Conservation (phyloP, 192 early-diverging fungal genomes). For the Chytriomyces confervae region DNA sequence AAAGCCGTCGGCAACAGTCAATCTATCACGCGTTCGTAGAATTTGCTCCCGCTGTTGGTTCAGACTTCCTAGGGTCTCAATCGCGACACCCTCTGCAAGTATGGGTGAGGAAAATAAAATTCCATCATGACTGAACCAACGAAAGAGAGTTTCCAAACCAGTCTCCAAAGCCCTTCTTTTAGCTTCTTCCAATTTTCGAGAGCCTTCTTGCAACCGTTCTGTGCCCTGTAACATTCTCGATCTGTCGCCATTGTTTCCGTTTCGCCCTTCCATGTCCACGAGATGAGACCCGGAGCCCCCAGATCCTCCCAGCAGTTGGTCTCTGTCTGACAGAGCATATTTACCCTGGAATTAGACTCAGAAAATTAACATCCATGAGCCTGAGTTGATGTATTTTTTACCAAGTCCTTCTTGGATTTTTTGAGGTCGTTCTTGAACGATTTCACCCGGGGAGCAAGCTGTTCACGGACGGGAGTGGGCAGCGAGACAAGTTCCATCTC, state of each 20-base stretch:
- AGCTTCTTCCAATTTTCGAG: constrained; percentile 82
- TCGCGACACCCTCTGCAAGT: constrained; percentile 74
- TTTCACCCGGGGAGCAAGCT: constrained; percentile 71
- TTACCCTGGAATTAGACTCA: background rate
- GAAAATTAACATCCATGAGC: background rate
- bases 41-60: constrained; percentile 92
- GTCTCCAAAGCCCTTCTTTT: constrained; percentile 91
- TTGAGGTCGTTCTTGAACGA: constrained; percentile 82
- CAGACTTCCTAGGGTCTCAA: constrained; percentile 80
- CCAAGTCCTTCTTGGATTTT: constrained; percentile 76
- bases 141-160: constrained; percentile 40
- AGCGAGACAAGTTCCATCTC: constrained; percentile 89
- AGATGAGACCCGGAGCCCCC: constrained; percentile 32
- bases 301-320: constrained; percentile 50
- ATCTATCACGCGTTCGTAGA: constrained; percentile 77
- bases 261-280: constrained; percentile 44
- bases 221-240: constrained; percentile 80
- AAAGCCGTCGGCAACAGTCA: constrained; percentile 59
- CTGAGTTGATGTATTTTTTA: constrained; percentile 40
- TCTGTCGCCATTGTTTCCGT: constrained; percentile 68
- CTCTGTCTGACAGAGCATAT: constrained; percentile 43
- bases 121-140: background rate
- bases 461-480: constrained; percentile 61
- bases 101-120: background rate
- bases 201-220: constrained; percentile 80